Evolutionary conservation across 805 yeast genomes (phyloP).

Genomic region (Sungouiella blattae): DNA sequence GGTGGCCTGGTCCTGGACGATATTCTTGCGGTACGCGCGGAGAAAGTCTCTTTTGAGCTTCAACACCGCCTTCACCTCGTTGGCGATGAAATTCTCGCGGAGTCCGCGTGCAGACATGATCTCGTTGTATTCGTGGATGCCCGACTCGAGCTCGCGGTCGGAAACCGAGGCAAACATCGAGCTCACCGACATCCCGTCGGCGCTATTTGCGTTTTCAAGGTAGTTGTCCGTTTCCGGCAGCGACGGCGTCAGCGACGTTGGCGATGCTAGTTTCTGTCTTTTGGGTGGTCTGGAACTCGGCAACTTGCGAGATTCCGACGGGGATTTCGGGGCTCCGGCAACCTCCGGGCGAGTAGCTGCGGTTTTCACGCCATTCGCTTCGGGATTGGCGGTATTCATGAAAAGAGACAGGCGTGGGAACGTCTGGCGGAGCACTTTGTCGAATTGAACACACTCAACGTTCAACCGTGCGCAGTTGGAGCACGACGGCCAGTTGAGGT

Average conservation of each 20-base stretch:
- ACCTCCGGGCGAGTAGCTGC: too few species aligned
- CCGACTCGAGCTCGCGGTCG: not conserved
- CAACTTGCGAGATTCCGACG: not conserved
- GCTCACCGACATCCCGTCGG: not conserved
- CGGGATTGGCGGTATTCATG: not conserved
- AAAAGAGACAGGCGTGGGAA: not conserved
- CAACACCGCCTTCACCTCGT: not conserved
- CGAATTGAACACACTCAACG: not conserved
- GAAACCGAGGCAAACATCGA: not conserved
- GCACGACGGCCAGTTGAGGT: constrained; percentile 14
- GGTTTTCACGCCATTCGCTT: too few species aligned
- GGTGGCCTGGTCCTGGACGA: not conserved
- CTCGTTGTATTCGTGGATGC: not conserved
- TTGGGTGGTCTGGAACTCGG: too few species aligned
- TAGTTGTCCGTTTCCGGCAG: not conserved
- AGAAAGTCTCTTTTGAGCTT: not conserved
- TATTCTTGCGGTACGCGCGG: not conserved
- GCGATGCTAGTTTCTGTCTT: not conserved
- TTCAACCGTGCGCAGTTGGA: constrained; percentile 7
- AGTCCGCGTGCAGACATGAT: not conserved
- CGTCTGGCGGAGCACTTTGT: not conserved
- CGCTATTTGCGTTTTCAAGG: not conserved
- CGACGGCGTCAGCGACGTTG: not conserved
- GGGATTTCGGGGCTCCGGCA: not conserved
- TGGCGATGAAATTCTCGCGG: not conserved